A percentile compares a stretch with the other conserved stretches of the same genome.
Conservation (phyloP, 768 basidiomycete species). For the Lactarius trivialis region DNA sequence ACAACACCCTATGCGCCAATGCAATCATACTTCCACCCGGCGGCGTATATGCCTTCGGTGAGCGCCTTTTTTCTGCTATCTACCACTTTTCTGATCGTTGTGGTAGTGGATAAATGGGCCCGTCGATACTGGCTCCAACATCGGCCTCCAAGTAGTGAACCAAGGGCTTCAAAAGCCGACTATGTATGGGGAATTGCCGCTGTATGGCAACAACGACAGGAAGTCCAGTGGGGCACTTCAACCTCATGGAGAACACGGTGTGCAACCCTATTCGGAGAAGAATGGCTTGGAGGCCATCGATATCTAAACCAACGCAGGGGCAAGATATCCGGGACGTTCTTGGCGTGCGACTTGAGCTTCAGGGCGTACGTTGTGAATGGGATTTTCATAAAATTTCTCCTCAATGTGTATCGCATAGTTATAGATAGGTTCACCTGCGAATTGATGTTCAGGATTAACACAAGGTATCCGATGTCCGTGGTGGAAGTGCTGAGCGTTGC, state of each 20-base stretch:
- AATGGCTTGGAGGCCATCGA: constrained; percentile 24
- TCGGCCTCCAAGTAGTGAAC: neutral
- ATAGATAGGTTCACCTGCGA: too few species aligned
- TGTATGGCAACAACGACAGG: constrained; percentile 37
- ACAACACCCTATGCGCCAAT: constrained; percentile 32
- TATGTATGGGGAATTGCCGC: constrained; percentile 36
- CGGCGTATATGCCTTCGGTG: constrained; percentile 41
- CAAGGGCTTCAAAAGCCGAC: constrained; percentile 25
- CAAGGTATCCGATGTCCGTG: neutral
- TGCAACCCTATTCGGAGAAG: constrained; percentile 27
- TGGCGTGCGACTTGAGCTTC: neutral
- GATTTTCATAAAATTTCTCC: too few species aligned
- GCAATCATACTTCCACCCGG: constrained; percentile 36
- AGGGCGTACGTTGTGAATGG: neutral
- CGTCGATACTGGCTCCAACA: constrained; percentile 26
- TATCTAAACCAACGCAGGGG: constrained; percentile 17
- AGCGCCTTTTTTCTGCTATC: neutral
- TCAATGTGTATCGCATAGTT: too few species aligned
- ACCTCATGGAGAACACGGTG: constrained; percentile 25
- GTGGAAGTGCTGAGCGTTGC: neutral
- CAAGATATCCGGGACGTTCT: neutral
- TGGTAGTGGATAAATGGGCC: constrained; percentile 37
- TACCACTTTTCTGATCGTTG: neutral
- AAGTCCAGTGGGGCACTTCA: constrained; percentile 11
- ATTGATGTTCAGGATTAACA: neutral